Conservation (phyloP, 2,329 filamentous ascomycete genomes). For the Colletotrichum liriopes region DNA sequence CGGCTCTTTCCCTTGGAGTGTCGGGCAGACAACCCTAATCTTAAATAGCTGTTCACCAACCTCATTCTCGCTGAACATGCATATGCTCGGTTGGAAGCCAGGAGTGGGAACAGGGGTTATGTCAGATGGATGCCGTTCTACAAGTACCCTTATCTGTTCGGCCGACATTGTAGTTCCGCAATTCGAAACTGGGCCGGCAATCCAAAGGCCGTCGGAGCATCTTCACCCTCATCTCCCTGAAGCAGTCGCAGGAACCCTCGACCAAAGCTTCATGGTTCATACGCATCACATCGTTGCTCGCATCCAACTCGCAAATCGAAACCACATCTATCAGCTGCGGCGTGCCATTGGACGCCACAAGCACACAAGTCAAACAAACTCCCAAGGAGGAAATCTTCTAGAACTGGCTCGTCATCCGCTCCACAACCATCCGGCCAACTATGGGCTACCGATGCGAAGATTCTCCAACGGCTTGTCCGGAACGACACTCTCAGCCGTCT, state of each 20-base stretch:
- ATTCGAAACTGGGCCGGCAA: neutral
- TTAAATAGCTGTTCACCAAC: constrained; percentile 23
- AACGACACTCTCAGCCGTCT: neutral
- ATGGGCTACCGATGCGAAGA: constrained; percentile 31
- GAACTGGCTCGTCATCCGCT: constrained; percentile 6
- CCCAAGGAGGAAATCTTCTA: constrained; percentile 25
- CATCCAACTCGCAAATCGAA: constrained; percentile 11
- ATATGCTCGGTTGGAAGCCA: neutral
- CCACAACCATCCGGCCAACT: neutral
- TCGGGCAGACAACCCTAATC: constrained; percentile 33
- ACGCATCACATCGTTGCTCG: neutral
- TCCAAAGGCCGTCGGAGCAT: neutral
- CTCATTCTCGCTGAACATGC: neutral
- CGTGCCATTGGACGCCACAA: constrained; percentile 2
- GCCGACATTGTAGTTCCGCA: constrained; percentile 20
- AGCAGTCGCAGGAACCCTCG: constrained; percentile 15
- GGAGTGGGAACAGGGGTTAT: neutral
- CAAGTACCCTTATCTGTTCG: neutral
- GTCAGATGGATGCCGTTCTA: constrained; percentile 13
- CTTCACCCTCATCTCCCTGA: neutral
- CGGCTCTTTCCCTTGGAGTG: too few relatives aligned
- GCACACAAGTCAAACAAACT: neutral
- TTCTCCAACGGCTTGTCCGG: constrained; percentile 38
- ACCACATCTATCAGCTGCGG: neutral
- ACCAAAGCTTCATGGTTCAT: constrained; percentile 22